A percentile compares a stretch with the other conserved stretches of the same genome.
These are phyloP conservation scores for Senna siamea DNA, from an alignment of 306 rosid species.

Conservation along the genomic window DNA sequence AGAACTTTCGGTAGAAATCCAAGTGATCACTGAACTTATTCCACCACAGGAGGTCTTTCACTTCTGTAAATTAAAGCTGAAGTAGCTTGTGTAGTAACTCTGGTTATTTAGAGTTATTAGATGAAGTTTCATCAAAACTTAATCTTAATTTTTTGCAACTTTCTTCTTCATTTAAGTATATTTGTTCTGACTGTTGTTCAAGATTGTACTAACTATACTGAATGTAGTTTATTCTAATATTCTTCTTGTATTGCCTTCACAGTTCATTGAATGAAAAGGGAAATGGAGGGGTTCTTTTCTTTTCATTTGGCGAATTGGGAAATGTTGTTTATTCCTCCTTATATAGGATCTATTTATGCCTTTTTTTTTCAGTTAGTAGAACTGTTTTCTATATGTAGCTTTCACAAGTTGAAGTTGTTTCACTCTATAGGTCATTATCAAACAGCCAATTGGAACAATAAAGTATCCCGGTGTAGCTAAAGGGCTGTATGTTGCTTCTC, in stretches of 20 bases:
- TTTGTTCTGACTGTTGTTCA: slow-evolving; percentile 6
- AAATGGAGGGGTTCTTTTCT: background rate
- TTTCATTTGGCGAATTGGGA: background rate
- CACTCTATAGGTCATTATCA: slow-evolving; percentile 63
- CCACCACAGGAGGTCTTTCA: background rate
- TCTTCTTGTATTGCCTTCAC: background rate
- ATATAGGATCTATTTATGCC: background rate
- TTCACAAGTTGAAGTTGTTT: slow-evolving; percentile 26
- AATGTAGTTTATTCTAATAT: slow-evolving; percentile 3
- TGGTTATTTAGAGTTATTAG: background rate
- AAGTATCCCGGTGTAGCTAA: slow-evolving; percentile 79
- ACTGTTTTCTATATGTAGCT: slow-evolving; percentile 15
- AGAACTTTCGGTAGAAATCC: background rate
- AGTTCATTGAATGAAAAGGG: slow-evolving; percentile 15
- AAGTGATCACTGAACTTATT: background rate
- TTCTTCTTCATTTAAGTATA: slow-evolving; percentile 2
- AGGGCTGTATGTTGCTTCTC: slow-evolving; percentile 53
- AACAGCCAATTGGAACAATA: slow-evolving; percentile 78
- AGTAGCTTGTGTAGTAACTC: background rate
- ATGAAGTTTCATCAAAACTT: background rate
- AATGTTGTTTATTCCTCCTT: slow-evolving; percentile 1
- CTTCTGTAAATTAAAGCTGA: slow-evolving; percentile 16
- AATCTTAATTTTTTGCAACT: background rate
- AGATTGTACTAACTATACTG: background rate
- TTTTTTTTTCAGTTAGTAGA: background rate